Percentiles rank a stretch among this genome's conserved stretches.
Evolutionary conservation across 2,329 filamentous ascomycete genomes (phyloP).

Genomic region (Helicocarpus griseus): DNA sequence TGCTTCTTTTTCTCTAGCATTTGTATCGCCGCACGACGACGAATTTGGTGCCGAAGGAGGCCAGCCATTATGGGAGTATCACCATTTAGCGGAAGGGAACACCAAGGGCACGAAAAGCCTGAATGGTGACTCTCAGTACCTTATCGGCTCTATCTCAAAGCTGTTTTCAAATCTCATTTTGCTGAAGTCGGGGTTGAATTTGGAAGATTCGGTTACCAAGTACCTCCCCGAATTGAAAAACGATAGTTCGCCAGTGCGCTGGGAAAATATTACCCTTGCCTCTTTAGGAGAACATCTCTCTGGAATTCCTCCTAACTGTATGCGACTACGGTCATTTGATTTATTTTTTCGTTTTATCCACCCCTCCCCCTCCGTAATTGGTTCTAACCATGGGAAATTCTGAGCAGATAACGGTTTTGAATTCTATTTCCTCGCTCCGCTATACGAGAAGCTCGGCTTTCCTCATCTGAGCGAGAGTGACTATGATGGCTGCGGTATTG

Average conservation of each 20-base stretch:
- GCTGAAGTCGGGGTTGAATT: conserved; percentile 26
- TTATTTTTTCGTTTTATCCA: too few relatives aligned
- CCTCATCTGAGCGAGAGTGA: conserved; percentile 25
- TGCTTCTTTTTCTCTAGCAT: conserved; percentile 31
- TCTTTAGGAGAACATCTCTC: conserved; percentile 31
- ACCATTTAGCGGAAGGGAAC: conserved; percentile 29
- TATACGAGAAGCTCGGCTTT: conserved; percentile 29
- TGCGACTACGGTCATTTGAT: conserved; percentile 9
- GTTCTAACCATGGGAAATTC: not conserved
- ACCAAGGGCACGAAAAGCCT: conserved; percentile 25
- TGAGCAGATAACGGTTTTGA: conserved; percentile 24
- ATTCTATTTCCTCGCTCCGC: conserved; percentile 27
- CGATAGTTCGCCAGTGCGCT: conserved; percentile 19
- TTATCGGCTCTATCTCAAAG: conserved; percentile 35
- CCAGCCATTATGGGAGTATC: conserved; percentile 33
- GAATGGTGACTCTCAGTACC: conserved; percentile 31
- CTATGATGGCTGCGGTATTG: conserved; percentile 31
- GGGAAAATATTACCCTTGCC: conserved; percentile 30
- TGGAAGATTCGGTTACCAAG: conserved; percentile 25
- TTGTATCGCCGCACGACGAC: conserved; percentile 24
- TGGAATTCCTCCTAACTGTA: conserved; percentile 30
- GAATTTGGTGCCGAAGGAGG: conserved; percentile 9
- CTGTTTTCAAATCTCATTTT: conserved; percentile 30
- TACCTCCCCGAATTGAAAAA: conserved; percentile 26
- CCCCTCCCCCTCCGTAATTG: not conserved